Conservation (phyloP, 2,329 filamentous ascomycete species). For the Xylariaceae sp. region DNA sequence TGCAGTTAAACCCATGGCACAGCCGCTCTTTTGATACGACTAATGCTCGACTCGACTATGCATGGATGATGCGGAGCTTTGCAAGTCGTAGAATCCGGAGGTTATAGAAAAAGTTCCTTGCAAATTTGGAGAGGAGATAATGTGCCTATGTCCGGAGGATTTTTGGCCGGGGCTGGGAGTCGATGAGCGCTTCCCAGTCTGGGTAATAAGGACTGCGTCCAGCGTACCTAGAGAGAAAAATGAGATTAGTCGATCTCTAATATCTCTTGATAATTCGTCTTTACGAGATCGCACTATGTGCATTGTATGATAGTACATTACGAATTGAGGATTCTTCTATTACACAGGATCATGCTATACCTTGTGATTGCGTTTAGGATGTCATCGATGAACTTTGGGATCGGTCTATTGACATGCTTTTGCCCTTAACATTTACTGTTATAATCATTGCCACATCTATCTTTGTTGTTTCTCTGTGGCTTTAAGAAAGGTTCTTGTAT, state of each 20-base stretch:
- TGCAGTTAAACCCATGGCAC: neutral
- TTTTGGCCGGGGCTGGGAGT: conserved; percentile 23
- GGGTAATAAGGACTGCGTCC: conserved; percentile 18
- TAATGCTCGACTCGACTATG: neutral
- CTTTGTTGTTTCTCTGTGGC: no score
- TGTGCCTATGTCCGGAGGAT: conserved; percentile 27
- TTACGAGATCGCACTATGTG: conserved; percentile 25
- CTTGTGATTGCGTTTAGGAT: no score
- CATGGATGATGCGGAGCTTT: conserved; percentile 8
- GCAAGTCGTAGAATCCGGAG: conserved; percentile 18
- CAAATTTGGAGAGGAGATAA: conserved; percentile 33
- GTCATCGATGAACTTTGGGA: no score
- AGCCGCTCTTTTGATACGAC: conserved; percentile 6
- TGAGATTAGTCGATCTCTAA: conserved; percentile 20
- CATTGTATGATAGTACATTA: conserved; percentile 40
- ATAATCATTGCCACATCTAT: no score
- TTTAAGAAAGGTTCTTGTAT: no score
- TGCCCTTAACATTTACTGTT: no score
- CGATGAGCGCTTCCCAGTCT: conserved; percentile 3
- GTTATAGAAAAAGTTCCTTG: conserved; percentile 31
- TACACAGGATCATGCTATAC: no score
- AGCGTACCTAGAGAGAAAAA: conserved; percentile 18
- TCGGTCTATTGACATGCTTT: no score
- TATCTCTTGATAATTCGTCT: conserved; percentile 22
- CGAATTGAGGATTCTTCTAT: conserved; percentile 25